A percentile compares a stretch with the other conserved stretches of the same genome.
These are phyloP conservation scores for Nissolia schottii DNA, from an alignment of 306 rosid genomes.

Conservation along the genomic window DNA sequence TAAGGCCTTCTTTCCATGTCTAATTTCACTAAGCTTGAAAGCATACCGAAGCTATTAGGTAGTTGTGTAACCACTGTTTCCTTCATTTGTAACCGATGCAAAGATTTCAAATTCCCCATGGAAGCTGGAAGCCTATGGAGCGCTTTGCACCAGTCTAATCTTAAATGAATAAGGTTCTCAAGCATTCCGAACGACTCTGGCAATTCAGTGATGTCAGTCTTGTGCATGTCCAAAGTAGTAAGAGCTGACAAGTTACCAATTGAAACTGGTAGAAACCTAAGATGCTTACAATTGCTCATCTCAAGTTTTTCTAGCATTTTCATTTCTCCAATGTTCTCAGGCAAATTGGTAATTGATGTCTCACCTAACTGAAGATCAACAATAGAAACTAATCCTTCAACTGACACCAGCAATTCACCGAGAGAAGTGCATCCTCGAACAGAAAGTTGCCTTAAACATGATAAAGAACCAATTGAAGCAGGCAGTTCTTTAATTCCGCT, in stretches of 20 bases:
- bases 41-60: conserved; percentile 54
- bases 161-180: conserved; percentile 39
- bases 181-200: conserved; percentile 45
- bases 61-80: conserved; percentile 41
- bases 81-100: conserved; percentile 32
- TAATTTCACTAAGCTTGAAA: conserved; percentile 33
- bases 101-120: conserved; percentile 41
- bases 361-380: conserved; percentile 29
- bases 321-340: conserved; percentile 40
- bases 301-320: conserved; percentile 39
- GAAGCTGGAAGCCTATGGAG: conserved; percentile 47
- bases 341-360: conserved; percentile 39
- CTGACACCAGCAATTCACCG: conserved; percentile 29
- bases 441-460: conserved; percentile 32
- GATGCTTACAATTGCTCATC: conserved; percentile 31
- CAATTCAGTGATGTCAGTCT: conserved; percentile 37
- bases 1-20: conserved; percentile 31
- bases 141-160: conserved; percentile 29
- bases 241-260: conserved; percentile 35
- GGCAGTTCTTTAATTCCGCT: conserved; percentile 49
- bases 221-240: conserved; percentile 28
- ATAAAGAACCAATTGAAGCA: conserved; percentile 38
- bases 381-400: conserved; percentile 35
- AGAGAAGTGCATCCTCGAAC: conserved; percentile 17
- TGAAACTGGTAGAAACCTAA: conserved; percentile 38